These are phyloP conservation scores for Apophysomyces trapeziformis DNA, from an alignment of 371 early-diverging fungal genomes.

Conservation along the genomic window DNA sequence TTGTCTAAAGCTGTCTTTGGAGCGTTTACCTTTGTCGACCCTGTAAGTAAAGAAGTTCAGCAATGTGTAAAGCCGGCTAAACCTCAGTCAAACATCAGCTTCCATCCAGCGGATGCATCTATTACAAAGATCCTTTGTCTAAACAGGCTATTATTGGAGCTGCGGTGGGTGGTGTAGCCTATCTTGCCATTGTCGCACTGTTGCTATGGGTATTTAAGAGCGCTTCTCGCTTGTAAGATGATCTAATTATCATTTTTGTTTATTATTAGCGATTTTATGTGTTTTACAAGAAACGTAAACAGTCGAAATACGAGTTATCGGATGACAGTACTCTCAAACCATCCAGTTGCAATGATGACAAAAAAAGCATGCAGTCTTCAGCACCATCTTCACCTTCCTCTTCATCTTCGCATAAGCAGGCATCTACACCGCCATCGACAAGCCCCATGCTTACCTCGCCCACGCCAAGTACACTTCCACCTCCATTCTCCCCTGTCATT, in stretches of 20 bases:
- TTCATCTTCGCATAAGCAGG: too few relatives aligned
- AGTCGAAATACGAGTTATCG: neutral
- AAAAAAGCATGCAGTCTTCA: neutral
- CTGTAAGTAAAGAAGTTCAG: too few relatives aligned
- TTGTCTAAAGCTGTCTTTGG: slow-evolving; percentile 3
- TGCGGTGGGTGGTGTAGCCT: too few relatives aligned
- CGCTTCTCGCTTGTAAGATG: neutral
- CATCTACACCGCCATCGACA: neutral
- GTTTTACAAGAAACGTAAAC: neutral
- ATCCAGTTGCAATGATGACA: neutral
- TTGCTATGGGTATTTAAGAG: too few relatives aligned
- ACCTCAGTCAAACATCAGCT: neutral
- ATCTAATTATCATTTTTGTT: neutral
- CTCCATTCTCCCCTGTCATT: neutral
- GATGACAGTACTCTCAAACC: neutral
- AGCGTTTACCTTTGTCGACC: neutral
- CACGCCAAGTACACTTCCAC: neutral
- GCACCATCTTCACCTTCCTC: neutral
- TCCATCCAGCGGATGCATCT: neutral
- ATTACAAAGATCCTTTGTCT: too few relatives aligned
- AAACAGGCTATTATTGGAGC: too few relatives aligned
- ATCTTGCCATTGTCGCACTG: too few relatives aligned
- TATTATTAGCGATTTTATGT: neutral
- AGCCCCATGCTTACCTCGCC: neutral
- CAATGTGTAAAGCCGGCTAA: neutral